A percentile compares a stretch with the other conserved stretches of the same genome.
phyloP scores from a whole-genome alignment of 2,329 filamentous ascomycete species.

The Aspergillus vadensis region DNA sequence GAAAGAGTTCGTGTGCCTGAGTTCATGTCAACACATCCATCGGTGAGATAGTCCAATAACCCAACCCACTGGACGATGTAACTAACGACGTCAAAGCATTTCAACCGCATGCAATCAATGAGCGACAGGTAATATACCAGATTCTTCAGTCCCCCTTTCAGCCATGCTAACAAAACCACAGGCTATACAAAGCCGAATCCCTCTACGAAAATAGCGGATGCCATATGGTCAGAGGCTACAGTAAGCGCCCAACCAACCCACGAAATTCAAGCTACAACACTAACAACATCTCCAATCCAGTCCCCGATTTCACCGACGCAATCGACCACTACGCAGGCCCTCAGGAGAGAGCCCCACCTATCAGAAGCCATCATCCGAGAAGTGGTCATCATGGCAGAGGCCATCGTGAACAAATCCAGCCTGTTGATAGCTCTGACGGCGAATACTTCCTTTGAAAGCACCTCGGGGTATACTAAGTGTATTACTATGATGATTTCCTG shows the following conservation, averaged over 20 bases:
- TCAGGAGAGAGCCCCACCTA: too few relatives aligned
- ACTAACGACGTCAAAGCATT: conserved; percentile 9
- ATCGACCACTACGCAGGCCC: not conserved
- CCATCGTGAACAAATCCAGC: too few relatives aligned
- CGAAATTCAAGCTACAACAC: not conserved
- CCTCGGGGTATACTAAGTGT: too few relatives aligned
- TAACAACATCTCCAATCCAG: not conserved
- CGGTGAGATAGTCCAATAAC: conserved; percentile 31
- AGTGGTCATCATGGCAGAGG: too few relatives aligned
- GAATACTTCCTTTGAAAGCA: too few relatives aligned
- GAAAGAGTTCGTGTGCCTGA: conserved; percentile 43
- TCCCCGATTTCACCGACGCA: not conserved
- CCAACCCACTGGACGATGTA: too few relatives aligned
- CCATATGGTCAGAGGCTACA: conserved; percentile 2
- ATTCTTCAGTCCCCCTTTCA: not conserved
- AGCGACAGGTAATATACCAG: conserved; percentile 47
- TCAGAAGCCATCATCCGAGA: too few relatives aligned
- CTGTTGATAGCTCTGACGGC: too few relatives aligned
- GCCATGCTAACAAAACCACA: conserved; percentile 23
- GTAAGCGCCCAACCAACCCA: not conserved
- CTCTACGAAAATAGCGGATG: conserved; percentile 46
- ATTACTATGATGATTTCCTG: too few relatives aligned
- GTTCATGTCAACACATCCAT: conserved; percentile 63
- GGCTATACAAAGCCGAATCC: conserved; percentile 44
- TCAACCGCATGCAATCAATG: conserved; percentile 58